A percentile compares a stretch with the other conserved stretches of the same genome.
Conservation (phyloP, 2,329 filamentous ascomycete genomes). For the Ophiocordyceps polyrhachis-furcata region DNA sequence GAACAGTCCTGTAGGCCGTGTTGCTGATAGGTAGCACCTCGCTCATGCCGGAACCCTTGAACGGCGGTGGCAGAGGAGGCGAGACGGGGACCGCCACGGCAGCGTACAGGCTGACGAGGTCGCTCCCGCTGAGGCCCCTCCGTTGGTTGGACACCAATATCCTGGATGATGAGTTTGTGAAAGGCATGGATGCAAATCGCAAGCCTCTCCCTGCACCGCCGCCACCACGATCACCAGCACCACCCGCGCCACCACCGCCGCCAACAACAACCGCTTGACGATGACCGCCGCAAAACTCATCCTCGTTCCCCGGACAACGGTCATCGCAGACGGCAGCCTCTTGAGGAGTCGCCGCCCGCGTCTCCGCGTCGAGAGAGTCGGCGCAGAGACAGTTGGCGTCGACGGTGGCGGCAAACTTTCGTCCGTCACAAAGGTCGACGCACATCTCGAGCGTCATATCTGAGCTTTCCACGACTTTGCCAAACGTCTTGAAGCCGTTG, state of each 20-base stretch:
- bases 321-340: slow-evolving; percentile 12
- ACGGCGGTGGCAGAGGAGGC: slow-evolving; percentile 8
- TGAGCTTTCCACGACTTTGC: slow-evolving; percentile 8
- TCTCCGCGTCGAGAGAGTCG: slow-evolving; percentile 18
- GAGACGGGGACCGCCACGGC: slow-evolving; percentile 10
- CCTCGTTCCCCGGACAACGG: slow-evolving; percentile 21
- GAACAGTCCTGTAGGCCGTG: background rate
- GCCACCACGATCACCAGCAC: background rate
- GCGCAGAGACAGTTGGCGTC: slow-evolving; percentile 27
- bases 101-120: slow-evolving; percentile 26
- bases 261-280: slow-evolving; percentile 1
- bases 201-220: background rate
- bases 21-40: slow-evolving; percentile 2
- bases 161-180: background rate
- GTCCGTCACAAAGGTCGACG: slow-evolving; percentile 15
- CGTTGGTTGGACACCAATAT: background rate
- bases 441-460: slow-evolving; percentile 23
- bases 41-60: slow-evolving; percentile 10
- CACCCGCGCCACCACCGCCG: too few species aligned
- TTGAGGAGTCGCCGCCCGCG: slow-evolving; percentile 10
- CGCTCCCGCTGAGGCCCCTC: slow-evolving; percentile 4
- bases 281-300: slow-evolving; percentile 23
- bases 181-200: background rate
- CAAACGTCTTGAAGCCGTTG: slow-evolving; percentile 17
- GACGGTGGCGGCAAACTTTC: slow-evolving; percentile 20